Evolutionary conservation across 2,329 filamentous ascomycete genomes (phyloP).

Genomic region (Westerdykella sp.): DNA sequence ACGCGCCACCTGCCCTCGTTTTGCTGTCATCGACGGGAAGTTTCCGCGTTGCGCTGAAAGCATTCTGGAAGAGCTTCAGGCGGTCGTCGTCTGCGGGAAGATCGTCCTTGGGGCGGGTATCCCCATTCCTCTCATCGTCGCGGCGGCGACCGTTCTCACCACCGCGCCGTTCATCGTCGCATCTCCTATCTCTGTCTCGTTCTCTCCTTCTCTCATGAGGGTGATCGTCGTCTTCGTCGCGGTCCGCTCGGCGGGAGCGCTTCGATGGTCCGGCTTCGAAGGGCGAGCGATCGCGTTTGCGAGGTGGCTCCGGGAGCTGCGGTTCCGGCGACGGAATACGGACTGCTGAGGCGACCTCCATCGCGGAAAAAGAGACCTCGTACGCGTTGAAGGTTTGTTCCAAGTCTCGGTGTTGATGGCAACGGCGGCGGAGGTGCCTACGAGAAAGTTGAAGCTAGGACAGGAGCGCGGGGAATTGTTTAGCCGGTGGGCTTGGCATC

Average conservation of each 20-base stretch:
- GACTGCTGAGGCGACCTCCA: conserved; percentile 45
- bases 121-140: conserved; percentile 33
- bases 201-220: conserved; percentile 26
- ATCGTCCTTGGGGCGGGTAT: conserved; percentile 13
- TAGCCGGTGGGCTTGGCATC: neutral
- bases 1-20: conserved; percentile 91
- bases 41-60: conserved; percentile 53
- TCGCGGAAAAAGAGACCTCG: conserved; percentile 9
- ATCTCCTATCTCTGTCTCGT: conserved; percentile 68
- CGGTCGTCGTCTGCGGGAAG: conserved; percentile 30
- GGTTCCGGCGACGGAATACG: conserved; percentile 53
- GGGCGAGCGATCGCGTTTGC: conserved; percentile 52
- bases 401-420: neutral
- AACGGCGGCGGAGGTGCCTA: neutral
- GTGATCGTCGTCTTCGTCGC: conserved; percentile 45
- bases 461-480: neutral
- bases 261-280: conserved; percentile 29
- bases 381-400: neutral
- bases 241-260: conserved; percentile 36
- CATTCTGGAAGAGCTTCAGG: conserved; percentile 32
- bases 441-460: neutral
- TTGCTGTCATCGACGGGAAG: conserved; percentile 85
- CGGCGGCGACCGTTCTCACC: conserved; percentile 62
- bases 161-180: conserved; percentile 54
- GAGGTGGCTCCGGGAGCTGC: conserved; percentile 44